Base-by-base conservation (phyloP, 352 stramenopile genomes). In the Phytopythium kandeliae region DNA sequence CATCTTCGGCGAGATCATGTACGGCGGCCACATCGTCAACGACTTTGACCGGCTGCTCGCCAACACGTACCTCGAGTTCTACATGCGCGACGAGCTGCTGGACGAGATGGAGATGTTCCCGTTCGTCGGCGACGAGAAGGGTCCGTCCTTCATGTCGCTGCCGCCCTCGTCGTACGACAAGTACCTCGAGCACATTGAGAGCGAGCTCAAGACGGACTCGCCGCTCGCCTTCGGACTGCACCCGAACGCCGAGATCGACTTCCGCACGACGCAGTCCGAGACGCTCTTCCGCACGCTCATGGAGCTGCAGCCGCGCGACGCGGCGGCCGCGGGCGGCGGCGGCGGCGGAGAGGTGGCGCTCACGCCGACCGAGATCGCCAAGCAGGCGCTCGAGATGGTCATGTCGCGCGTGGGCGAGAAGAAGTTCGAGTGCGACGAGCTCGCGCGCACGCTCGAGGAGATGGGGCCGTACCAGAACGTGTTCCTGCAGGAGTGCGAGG, bases 81-180 rank as follows among this genome's bases (percentile, higher is more conserved):
- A 97, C 85, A 98, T 98, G 91, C 95, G 96, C 42, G 96, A 98
- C 52, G 95, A 99, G 58, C 63, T 99, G 41, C 65, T 99, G 31
- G 96, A 99, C 60, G 96, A 98, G 66, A 98, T 97, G 69, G 96
- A 99, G 59, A 95, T 99, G 78, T 98, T 98, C 70, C 96, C 96
- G 21, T 99, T 97, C 60, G 89, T 97, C 0, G 92, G 96, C 12
- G 95, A 99, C 24, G 96, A 98, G 50, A 98, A 98, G 53, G 88
- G 89, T 0, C 85, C 91, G 34, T 97, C 86, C 16, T 99, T 84
- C 60, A 92, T 96, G 86, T 97, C 84, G 51, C 75, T 97, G 22
- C 74, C 92, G n/a, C 95, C 96, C 37, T 98, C 95, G 0, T 97
- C 90, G 12, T 98, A 98, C 57, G 96, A 98, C 51, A 98, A 98